These are phyloP conservation scores for Colletotrichum musicola DNA, from an alignment of 2,329 filamentous ascomycete genomes.

Conservation along the genomic window DNA sequence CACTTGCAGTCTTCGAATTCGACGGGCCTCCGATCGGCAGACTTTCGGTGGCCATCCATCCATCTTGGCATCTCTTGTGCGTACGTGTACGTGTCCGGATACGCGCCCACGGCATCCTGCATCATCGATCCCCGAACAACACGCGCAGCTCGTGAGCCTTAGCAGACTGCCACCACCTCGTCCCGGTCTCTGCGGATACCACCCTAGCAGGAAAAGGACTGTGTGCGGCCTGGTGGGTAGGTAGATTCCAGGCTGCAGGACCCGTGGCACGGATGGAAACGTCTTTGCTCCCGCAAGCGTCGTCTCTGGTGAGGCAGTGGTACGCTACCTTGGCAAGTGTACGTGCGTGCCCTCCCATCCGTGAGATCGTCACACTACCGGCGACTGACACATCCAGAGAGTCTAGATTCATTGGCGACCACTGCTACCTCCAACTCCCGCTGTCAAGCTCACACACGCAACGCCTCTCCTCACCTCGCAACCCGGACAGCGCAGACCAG, in stretches of 20 bases:
- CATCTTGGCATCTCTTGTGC: slow-evolving; percentile 14
- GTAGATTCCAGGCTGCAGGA: slow-evolving; percentile 10
- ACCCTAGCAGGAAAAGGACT: background rate
- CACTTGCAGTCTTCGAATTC: background rate
- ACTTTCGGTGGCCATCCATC: slow-evolving; percentile 2
- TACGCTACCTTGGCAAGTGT: too few species aligned
- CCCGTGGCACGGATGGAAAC: slow-evolving; percentile 32
- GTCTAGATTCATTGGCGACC: slow-evolving; percentile 7
- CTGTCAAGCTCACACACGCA: slow-evolving; percentile 4
- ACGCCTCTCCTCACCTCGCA: background rate
- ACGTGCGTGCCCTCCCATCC: background rate
- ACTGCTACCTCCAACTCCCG: slow-evolving; percentile 4
- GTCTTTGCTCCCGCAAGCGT: slow-evolving; percentile 33
- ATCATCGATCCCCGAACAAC: slow-evolving; percentile 1
- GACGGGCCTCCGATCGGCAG: background rate
- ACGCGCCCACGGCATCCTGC: slow-evolving; percentile 6
- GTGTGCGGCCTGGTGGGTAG: background rate
- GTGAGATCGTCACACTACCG: slow-evolving; percentile 8
- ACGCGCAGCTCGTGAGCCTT: background rate
- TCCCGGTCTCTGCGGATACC: background rate
- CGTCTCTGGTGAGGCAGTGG: background rate
- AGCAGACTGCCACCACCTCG: background rate
- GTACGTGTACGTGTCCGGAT: background rate
- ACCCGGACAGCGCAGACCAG: background rate
- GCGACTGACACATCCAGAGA: background rate